Percentiles rank a stretch among this genome's conserved stretches.
Conservation (phyloP, 2,329 filamentous ascomycete genomes). For the Trichoderma polysporum region DNA sequence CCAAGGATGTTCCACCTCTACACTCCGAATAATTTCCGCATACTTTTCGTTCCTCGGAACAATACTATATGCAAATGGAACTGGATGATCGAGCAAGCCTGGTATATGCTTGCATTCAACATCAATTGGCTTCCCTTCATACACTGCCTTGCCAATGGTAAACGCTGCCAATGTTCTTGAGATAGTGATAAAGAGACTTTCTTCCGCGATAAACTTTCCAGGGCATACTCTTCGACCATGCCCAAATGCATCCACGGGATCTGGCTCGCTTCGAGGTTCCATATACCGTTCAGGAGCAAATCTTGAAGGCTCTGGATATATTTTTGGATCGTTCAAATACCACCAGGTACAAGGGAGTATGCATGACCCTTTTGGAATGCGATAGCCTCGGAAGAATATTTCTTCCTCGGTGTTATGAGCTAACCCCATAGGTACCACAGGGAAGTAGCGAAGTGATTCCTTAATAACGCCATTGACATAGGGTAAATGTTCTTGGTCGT, state of each 20-base stretch:
- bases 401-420: neutral
- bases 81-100: conserved; percentile 25
- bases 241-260: neutral
- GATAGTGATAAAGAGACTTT: neutral
- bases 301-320: conserved; percentile 42
- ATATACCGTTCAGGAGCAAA: conserved; percentile 34
- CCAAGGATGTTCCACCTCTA: conserved; percentile 27
- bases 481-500: neutral
- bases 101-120: conserved; percentile 22
- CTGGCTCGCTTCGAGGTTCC: conserved; percentile 24
- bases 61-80: conserved; percentile 25
- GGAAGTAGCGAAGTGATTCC: neutral
- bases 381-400: neutral
- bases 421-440: neutral
- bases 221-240: conserved; percentile 17
- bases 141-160: neutral
- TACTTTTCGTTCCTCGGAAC: conserved; percentile 24
- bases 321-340: neutral
- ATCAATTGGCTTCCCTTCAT: conserved; percentile 24
- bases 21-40: conserved; percentile 23
- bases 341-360: neutral
- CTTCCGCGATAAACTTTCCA: neutral
- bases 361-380: neutral
- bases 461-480: neutral
- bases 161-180: neutral